Evolutionary conservation across 2,329 filamentous ascomycete species (phyloP).

Genomic region (Pseudocercospora cruenta): DNA sequence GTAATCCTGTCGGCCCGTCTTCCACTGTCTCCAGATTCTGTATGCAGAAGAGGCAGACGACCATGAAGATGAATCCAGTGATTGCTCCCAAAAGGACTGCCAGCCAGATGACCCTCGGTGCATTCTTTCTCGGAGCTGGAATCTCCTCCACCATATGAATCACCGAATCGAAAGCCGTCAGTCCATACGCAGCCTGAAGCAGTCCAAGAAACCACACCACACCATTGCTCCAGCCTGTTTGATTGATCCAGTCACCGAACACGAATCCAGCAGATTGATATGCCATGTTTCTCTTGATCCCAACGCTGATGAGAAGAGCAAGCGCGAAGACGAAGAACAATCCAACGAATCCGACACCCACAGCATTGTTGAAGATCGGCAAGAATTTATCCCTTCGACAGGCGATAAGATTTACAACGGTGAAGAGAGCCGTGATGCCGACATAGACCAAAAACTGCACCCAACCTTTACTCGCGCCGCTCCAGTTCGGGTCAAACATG

Average conservation of each 20-base stretch:
- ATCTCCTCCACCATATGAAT: constrained; percentile 64
- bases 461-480: constrained; percentile 53
- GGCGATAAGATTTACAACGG: constrained; percentile 55
- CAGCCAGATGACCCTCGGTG: constrained; percentile 57
- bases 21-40: constrained; percentile 53
- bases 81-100: constrained; percentile 50
- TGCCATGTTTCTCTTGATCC: constrained; percentile 46
- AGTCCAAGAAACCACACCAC: constrained; percentile 63
- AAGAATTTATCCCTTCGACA: constrained; percentile 55
- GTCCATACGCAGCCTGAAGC: constrained; percentile 60
- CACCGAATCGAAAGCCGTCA: constrained; percentile 62
- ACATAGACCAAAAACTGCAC: constrained; percentile 60
- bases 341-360: constrained; percentile 56
- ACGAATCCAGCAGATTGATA: constrained; percentile 58
- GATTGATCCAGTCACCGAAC: constrained; percentile 57
- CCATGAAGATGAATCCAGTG: constrained; percentile 60
- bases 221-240: constrained; percentile 58
- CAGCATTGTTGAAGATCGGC: constrained; percentile 61
- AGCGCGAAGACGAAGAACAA: constrained; percentile 59
- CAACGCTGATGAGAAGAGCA: constrained; percentile 58
- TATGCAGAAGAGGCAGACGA: constrained; percentile 60
- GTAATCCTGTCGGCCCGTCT: constrained; percentile 54
- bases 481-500: constrained; percentile 56
- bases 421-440: constrained; percentile 53
- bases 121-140: constrained; percentile 55